phyloP scores from a whole-genome alignment of 2,329 filamentous ascomycete genomes.

The Colletotrichum gigasporum region DNA sequence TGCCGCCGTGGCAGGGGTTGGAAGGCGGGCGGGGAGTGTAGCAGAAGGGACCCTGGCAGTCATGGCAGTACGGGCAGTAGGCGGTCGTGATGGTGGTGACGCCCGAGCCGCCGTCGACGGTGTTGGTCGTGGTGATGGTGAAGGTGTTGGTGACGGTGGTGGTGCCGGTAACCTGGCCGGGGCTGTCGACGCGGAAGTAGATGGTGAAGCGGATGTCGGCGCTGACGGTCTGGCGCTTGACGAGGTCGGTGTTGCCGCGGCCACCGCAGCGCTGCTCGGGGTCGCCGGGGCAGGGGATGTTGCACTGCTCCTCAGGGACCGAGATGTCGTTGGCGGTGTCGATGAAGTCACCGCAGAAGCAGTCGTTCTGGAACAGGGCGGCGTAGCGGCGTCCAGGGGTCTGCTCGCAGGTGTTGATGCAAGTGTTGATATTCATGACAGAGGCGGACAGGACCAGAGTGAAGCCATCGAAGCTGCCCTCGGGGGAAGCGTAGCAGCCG shows the following conservation, averaged over 20 bases:
- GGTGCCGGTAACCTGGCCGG: background rate
- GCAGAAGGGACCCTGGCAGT: slow-evolving; percentile 23
- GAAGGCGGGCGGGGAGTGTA: slow-evolving; percentile 15
- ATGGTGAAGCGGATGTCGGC: slow-evolving; percentile 22
- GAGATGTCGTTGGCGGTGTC: slow-evolving; percentile 23
- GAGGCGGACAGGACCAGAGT: slow-evolving; percentile 19
- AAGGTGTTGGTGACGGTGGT: slow-evolving; percentile 4
- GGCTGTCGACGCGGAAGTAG: slow-evolving; percentile 5
- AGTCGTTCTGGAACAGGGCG: slow-evolving; percentile 28
- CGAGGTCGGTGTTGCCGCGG: slow-evolving; percentile 19
- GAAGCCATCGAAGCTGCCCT: slow-evolving; percentile 41
- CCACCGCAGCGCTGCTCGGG: slow-evolving; percentile 53
- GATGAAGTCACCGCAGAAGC: slow-evolving; percentile 36
- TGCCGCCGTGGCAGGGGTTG: background rate
- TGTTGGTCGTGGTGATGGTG: slow-evolving; percentile 4
- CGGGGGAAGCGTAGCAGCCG: slow-evolving; percentile 40
- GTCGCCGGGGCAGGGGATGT: slow-evolving; percentile 52
- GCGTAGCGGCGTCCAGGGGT: slow-evolving; percentile 23
- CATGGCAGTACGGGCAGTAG: slow-evolving; percentile 19
- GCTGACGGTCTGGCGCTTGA: slow-evolving; percentile 18
- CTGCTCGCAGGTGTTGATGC: slow-evolving; percentile 38
- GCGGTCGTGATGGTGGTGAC: slow-evolving; percentile 8
- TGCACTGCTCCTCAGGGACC: slow-evolving; percentile 39
- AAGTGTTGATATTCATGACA: slow-evolving; percentile 37
- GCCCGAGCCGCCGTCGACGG: background rate